phyloP scores from a whole-genome alignment of 1,284 basidiomycete species.

The Pseudozyma sp. region DNA sequence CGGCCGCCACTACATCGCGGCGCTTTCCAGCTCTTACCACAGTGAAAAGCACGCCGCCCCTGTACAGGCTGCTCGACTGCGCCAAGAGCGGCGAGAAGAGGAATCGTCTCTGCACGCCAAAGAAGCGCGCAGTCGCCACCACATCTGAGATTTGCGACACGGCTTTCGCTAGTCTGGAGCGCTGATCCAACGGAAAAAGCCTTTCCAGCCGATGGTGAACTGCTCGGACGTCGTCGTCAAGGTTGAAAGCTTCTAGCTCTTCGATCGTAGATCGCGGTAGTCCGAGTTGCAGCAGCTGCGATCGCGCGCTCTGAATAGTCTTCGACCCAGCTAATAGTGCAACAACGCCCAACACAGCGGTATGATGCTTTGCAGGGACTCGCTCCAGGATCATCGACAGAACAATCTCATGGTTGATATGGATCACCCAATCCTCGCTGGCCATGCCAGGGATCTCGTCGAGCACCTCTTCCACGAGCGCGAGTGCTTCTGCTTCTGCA shows the following conservation, averaged over 20 bases:
- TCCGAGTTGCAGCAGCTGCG: conserved; percentile 56
- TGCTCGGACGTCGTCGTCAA: conserved; percentile 54
- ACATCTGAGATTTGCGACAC: conserved; percentile 76
- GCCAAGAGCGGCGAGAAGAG: conserved; percentile 78
- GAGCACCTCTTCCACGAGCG: conserved; percentile 64
- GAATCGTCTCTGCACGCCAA: conserved; percentile 76
- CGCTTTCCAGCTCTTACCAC: conserved; percentile 77
- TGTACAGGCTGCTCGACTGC: conserved; percentile 75
- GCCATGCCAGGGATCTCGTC: conserved; percentile 63
- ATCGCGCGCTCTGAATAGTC: conserved; percentile 47
- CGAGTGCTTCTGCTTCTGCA: conserved; percentile 66
- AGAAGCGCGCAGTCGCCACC: conserved; percentile 75
- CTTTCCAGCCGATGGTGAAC: conserved; percentile 51
- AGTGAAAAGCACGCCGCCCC: conserved; percentile 80
- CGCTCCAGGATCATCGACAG: conserved; percentile 60
- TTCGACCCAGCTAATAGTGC: conserved; percentile 45
- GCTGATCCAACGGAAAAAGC: conserved; percentile 54
- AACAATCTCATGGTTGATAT: conserved; percentile 64
- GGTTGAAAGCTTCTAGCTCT: conserved; percentile 62
- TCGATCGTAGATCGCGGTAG: conserved; percentile 61
- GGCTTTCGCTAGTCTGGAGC: conserved; percentile 64
- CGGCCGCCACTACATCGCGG: conserved; percentile 79
- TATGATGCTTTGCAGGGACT: conserved; percentile 59
- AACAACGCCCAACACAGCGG: conserved; percentile 46
- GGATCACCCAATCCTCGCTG: conserved; percentile 61